Base-by-base conservation (phyloP, 2,329 filamentous ascomycete species). In the Parascedosporium putredinis region DNA sequence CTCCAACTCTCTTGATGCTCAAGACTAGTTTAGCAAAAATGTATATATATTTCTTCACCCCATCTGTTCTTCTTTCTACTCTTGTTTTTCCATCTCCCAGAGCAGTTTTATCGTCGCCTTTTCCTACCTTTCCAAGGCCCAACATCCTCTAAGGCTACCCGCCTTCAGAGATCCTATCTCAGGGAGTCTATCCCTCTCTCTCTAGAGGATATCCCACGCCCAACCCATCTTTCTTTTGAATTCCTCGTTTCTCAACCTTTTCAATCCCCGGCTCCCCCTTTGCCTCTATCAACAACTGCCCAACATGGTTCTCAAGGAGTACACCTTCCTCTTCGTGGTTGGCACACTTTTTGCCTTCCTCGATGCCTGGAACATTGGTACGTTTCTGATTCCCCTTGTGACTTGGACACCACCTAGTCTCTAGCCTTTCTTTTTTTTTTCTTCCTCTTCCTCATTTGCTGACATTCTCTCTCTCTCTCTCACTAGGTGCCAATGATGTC, bases 301-400 rank as follows among this genome's bases (percentile, higher is more conserved):
- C 34, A 43, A 12, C 23, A 49, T 49, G 47, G 31, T 53, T 50
- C 62, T 79, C 48, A 66, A 69, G 51, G 71, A 83, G 57, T 83
- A 74, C 54, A 73, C 80, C 63, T 83, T 82, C 60, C 68, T 83
- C 53, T 78, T 83, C 55, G 80, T 76, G 57, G 73, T 83, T 49
- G 79, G 76, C 64, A 78, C 76, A 49, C 72, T 83, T 52, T 84
- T 84, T 62, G 78, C 80, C 52, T 77, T 79, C 59, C 74, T 84
- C 36, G 80, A 83, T 61, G 79, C 79, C 49, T 84, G 76, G 75
- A 83, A 82, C 59, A 82, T 81, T 55, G 78, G 78, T 70, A 62
- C 52, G 63, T 31, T n/a, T n/a, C n/a, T n/a, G n/a, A n/a, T n/a
- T n/a, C n/a, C n/a, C n/a, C n/a, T n/a, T n/a, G n/a, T n/a, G n/a